Evolutionary conservation across 108 stramenopile genomes (phyloP).

Genomic region (Cylindrotheca fusiformis): DNA sequence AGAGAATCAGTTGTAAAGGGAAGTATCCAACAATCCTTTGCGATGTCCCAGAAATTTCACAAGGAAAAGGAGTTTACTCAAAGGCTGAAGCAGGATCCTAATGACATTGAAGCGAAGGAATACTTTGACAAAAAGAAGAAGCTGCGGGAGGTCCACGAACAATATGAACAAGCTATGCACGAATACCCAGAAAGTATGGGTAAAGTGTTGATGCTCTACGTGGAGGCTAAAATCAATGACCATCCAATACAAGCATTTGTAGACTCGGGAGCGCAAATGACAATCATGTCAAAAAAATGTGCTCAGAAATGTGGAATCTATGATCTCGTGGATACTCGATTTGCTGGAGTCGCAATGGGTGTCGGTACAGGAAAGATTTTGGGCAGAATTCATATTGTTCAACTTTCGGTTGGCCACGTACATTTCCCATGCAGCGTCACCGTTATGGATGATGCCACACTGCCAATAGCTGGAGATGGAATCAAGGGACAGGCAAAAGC

Average conservation of each 20-base stretch:
- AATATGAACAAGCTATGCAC: conserved; percentile 88
- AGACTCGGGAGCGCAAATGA: conserved; percentile 93
- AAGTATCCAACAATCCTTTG: conserved; percentile 47
- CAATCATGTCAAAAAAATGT: conserved; percentile 81
- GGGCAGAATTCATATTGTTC: conserved; percentile 77
- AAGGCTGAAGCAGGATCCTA: conserved; percentile 64
- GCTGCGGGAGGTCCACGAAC: conserved; percentile 54
- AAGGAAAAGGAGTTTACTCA: conserved; percentile 43
- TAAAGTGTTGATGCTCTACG: conserved; percentile 93
- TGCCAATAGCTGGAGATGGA: conserved; percentile 30
- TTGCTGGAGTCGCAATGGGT: conserved; percentile 86
- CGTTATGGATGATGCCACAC: conserved; percentile 76
- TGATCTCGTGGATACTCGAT: conserved; percentile 86
- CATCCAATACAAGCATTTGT: conserved; percentile 90
- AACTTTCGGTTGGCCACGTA: conserved; percentile 62
- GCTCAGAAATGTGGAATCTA: conserved; percentile 78
- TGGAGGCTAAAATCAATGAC: conserved; percentile 83
- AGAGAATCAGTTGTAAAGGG: conserved; percentile 63
- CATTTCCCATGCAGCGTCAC: conserved; percentile 70
- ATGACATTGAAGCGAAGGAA: conserved; percentile 76
- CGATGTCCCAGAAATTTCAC: conserved; percentile 36
- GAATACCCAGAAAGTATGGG: conserved; percentile 95
- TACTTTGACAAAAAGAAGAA: conserved; percentile 76
- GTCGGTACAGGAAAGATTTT: conserved; percentile 93
- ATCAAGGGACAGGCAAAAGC: conserved; percentile 16